Evolutionary conservation across 352 stramenopile genomes (phyloP), one percentile per base, ranked within the genome.

Genomic region (Globisporangium echinulatum): DNA sequence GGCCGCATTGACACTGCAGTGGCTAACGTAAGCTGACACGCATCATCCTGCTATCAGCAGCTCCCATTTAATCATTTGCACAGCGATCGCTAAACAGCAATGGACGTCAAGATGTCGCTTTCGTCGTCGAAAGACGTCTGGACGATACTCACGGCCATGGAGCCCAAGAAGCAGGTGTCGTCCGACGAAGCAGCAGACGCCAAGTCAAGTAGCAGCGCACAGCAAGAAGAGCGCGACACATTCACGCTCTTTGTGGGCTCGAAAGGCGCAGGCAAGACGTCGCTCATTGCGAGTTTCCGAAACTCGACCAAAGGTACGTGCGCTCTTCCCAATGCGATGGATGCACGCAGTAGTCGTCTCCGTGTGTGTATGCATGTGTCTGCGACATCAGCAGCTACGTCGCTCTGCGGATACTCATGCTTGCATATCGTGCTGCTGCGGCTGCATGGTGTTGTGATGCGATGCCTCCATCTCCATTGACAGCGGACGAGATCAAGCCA

Each of bases 401-500:
- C 25, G 25, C 25, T 33, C 2, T 33, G 25, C 25, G 2, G 25
- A 3, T 33, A 33, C 25, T 33, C 25, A 33, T 3, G 25, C 25
- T 33, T 33, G 25, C 25, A 33, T 33, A 3, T 33, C 25, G 25
- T 33, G 25, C 25, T 33, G 25, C 25, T 33, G 25, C 2, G 25
- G 2, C 25, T 33, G 25, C 25, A 3, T 25, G 19, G 19, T 25
- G 19, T 25, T 25, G 19, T 25, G 1, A 25, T 33, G 25, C 25
- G 25, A 33, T 33, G 25, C 2, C 2, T 33, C 25, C 25, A 33
- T 33, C 25, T 33, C 33, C 66, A 49, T 7, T 63, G 54, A 11
- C 59, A 66, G 80, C 71, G 13, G 86, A 95, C 19, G 75, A 94
- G 59, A 91, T 91, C 58, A 97, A 97, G 63, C 87, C 89, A 39